These are phyloP conservation scores for Bidens hawaiensis DNA, from an alignment of 140 eudicot species.

Conservation along the genomic window DNA sequence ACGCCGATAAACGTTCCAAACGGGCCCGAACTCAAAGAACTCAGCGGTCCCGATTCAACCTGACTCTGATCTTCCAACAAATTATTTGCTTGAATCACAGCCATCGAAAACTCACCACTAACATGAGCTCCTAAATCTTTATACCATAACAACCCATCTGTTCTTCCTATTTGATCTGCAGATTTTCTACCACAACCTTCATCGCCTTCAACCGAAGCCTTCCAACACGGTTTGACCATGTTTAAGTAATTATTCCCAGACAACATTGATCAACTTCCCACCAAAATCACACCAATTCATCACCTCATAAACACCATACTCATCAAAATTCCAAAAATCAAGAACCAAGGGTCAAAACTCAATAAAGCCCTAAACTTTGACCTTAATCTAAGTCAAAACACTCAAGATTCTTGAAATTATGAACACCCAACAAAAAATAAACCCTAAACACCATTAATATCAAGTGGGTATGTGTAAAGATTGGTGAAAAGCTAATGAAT, in stretches of 20 bases:
- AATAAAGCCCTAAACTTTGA: slow-evolving; percentile 34
- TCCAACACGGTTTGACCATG: slow-evolving; percentile 84
- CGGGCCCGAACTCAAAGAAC: slow-evolving; percentile 64
- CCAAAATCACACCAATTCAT: slow-evolving; percentile 18
- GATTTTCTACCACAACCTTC: slow-evolving; percentile 41
- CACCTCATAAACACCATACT: not conserved
- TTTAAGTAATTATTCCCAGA: slow-evolving; percentile 32
- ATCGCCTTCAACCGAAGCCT: slow-evolving; percentile 49
- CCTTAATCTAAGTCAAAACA: slow-evolving; percentile 31
- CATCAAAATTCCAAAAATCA: slow-evolving; percentile 1
- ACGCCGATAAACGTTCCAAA: slow-evolving; percentile 73
- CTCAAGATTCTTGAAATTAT: slow-evolving; percentile 28
- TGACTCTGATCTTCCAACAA: slow-evolving; percentile 84
- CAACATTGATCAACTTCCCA: slow-evolving; percentile 27
- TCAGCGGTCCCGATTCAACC: slow-evolving; percentile 75
- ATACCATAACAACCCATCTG: slow-evolving; percentile 70
- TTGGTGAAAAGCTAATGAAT: slow-evolving; percentile 9
- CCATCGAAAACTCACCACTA: slow-evolving; percentile 80
- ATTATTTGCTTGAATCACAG: slow-evolving; percentile 72
- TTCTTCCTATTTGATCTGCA: slow-evolving; percentile 53
- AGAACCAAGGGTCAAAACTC: too few relatives aligned
- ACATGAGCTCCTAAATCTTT: slow-evolving; percentile 61
- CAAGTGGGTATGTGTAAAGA: slow-evolving; percentile 76
- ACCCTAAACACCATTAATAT: slow-evolving; percentile 48
- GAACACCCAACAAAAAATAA: slow-evolving; percentile 40